Evolutionary conservation across 1,139 yeast species (phyloP).

Genomic region (Lipomyces yarrowii): DNA sequence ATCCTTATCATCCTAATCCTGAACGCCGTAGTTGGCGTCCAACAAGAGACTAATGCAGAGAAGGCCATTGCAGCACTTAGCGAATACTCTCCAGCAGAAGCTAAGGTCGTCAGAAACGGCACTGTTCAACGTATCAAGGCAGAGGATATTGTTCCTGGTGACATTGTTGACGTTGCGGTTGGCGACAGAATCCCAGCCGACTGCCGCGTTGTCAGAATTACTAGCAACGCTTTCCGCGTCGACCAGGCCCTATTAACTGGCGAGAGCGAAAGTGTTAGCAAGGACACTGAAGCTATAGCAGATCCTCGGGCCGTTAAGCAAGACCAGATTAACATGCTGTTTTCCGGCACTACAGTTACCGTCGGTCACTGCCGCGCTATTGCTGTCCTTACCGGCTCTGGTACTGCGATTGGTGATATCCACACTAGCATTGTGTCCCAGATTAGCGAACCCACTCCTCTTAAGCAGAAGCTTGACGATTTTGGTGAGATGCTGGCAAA

Average conservation of each 20-base stretch:
- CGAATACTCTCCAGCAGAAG: conserved; percentile 44
- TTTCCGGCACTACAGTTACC: conserved; percentile 51
- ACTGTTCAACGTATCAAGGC: conserved; percentile 46
- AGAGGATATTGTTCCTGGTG: conserved; percentile 54
- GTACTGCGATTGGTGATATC: conserved; percentile 53
- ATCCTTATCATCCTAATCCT: conserved; percentile 45
- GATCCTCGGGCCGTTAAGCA: conserved; percentile 48
- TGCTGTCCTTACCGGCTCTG: conserved; percentile 48
- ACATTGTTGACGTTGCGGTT: conserved; percentile 49
- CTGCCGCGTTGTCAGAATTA: conserved; percentile 44
- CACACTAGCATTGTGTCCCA: conserved; percentile 45
- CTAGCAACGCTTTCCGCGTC: conserved; percentile 48
- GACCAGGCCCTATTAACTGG: conserved; percentile 57
- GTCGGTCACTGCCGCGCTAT: conserved; percentile 52
- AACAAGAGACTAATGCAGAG: conserved; percentile 50
- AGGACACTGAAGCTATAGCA: conserved; percentile 39
- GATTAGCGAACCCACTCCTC: conserved; percentile 41
- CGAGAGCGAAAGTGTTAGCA: conserved; percentile 51
- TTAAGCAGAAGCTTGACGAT: conserved; percentile 46
- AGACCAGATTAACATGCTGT: conserved; percentile 52
- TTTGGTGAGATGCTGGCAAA: conserved; percentile 48
- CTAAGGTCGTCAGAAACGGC: conserved; percentile 50
- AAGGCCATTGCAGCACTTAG: conserved; percentile 47
- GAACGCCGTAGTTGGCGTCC: conserved; percentile 50
- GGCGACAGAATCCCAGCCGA: conserved; percentile 55